Evolutionary conservation across 2,329 filamentous ascomycete species (phyloP).

Genomic region (Stagonosporopsis vannaccii): DNA sequence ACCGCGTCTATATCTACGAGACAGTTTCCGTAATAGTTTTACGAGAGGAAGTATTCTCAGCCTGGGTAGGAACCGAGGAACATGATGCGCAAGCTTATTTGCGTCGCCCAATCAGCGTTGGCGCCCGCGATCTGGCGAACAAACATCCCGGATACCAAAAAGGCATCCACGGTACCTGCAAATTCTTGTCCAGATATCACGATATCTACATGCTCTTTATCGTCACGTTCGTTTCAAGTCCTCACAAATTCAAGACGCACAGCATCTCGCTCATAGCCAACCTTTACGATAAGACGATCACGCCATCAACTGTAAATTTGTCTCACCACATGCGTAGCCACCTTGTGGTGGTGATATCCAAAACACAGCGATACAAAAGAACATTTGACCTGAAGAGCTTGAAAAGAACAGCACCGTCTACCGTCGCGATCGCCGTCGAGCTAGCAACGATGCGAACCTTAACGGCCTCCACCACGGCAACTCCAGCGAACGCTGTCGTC

Average conservation of each 20-base stretch:
- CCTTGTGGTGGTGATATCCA: neutral
- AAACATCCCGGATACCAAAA: neutral
- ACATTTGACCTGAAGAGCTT: neutral
- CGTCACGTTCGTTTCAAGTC: neutral
- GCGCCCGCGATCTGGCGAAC: too few species aligned
- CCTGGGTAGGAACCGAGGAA: conserved; percentile 15
- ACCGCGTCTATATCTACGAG: conserved; percentile 27
- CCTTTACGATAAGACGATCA: neutral
- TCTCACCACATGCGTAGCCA: conserved; percentile 5
- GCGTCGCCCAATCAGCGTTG: too few species aligned
- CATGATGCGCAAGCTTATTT: neutral
- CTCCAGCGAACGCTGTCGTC: neutral
- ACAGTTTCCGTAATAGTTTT: conserved; percentile 34
- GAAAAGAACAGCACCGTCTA: neutral
- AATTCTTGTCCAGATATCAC: neutral
- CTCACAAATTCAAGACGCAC: neutral
- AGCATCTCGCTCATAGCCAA: neutral
- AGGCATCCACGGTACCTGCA: neutral
- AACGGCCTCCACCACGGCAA: neutral
- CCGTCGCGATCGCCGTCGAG: neutral
- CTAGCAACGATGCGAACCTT: neutral
- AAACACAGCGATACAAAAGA: neutral
- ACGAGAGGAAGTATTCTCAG: conserved; percentile 27
- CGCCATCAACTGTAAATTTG: neutral
- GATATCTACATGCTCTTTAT: neutral